Conservation (phyloP, 2,329 filamentous ascomycete genomes). For the Tolypocladium nubicola region DNA sequence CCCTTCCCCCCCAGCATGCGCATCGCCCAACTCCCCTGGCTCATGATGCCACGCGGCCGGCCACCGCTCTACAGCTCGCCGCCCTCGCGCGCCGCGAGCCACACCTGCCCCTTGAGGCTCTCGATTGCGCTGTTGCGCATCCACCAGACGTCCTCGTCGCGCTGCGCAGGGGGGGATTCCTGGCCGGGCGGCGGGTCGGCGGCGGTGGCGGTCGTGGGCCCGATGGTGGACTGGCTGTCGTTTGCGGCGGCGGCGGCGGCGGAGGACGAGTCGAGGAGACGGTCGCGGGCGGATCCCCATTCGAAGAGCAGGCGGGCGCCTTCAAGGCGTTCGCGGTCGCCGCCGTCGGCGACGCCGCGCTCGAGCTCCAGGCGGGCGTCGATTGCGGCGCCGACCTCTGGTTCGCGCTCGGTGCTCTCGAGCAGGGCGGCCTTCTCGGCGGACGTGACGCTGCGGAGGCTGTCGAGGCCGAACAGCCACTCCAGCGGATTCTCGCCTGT, state of each 20-base stretch:
- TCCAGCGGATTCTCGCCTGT: conserved; percentile 43
- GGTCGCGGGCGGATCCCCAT: conserved; percentile 38
- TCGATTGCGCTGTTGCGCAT: conserved; percentile 45
- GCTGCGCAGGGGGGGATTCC: conserved; percentile 8
- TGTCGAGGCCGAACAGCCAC: conserved; percentile 62
- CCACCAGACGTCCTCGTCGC: conserved; percentile 36
- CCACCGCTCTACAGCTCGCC: conserved; percentile 13
- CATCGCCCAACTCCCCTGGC: neutral
- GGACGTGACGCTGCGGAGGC: conserved; percentile 43
- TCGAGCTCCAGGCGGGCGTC: conserved; percentile 64
- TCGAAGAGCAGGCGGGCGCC: conserved; percentile 43
- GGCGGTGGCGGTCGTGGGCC: conserved; percentile 11
- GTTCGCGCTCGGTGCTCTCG: conserved; percentile 36
- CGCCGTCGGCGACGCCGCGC: conserved; percentile 29
- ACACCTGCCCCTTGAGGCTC: conserved; percentile 42
- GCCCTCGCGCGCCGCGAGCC: conserved; percentile 33
- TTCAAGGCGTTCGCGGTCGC: conserved; percentile 31
- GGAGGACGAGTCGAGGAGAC: conserved; percentile 14
- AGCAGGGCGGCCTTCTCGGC: conserved; percentile 58
- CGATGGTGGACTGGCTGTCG: conserved; percentile 25
- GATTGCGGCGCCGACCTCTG: conserved; percentile 41
- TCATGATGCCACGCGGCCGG: no score
- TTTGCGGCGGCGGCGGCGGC: conserved; percentile 7
- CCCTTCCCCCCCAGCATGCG: neutral
- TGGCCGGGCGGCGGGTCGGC: conserved; percentile 3